A percentile compares a stretch with the other conserved stretches of the same genome.
phyloP scores from a whole-genome alignment of 371 early-diverging fungal species.

The Saksenaea vasiformis region DNA sequence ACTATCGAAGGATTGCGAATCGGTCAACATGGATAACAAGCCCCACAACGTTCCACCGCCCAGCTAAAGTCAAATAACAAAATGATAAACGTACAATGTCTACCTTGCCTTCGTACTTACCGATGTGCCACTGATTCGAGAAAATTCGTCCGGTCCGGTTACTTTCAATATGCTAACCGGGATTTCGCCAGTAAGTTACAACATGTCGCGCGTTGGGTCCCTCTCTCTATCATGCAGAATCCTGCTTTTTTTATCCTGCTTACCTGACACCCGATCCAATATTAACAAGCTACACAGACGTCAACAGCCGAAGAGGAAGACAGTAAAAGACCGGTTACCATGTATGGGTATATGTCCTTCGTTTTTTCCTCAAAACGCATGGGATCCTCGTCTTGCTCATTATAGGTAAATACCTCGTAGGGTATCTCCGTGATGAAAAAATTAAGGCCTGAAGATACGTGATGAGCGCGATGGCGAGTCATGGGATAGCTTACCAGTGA shows the following conservation, averaged over 20 bases:
- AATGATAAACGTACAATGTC: neutral
- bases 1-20: conserved; percentile 85
- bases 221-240: neutral
- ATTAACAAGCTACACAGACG: conserved; percentile 71
- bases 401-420: conserved; percentile 95
- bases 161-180: conserved; percentile 76
- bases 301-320: neutral
- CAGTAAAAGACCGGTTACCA: conserved; percentile 48
- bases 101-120: conserved; percentile 38
- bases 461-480: neutral
- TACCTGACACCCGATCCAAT: conserved; percentile 90
- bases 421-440: conserved; percentile 92
- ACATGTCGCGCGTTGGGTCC: neutral
- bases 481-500: conserved; percentile 55
- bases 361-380: conserved; percentile 83
- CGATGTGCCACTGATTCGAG: conserved; percentile 92
- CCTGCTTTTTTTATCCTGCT: neutral
- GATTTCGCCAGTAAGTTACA: neutral
- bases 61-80: conserved; percentile 46
- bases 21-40: conserved; percentile 82
- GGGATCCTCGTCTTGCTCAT: conserved; percentile 63
- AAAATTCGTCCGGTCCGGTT: conserved; percentile 74
- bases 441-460: conserved; percentile 67
- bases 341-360: conserved; percentile 76
- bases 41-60: conserved; percentile 99